These are phyloP conservation scores for Decorospora gaudefroyi DNA, from an alignment of 2,329 filamentous ascomycete species.

Conservation along the genomic window DNA sequence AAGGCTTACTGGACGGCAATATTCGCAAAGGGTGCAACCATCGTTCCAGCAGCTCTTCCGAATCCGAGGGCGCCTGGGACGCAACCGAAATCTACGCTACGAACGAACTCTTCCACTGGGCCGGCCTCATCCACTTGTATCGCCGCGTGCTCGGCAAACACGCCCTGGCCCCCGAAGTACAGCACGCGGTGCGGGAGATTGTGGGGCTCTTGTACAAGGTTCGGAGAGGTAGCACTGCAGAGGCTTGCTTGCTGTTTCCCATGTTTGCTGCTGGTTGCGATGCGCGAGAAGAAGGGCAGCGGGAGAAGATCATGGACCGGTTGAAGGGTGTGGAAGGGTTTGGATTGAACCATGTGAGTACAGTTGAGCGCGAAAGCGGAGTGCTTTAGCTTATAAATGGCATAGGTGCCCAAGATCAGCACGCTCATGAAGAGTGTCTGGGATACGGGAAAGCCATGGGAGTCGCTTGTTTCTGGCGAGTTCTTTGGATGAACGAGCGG, in stretches of 20 bases:
- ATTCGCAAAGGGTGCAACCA: conserved; percentile 52
- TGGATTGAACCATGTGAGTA: conserved; percentile 73
- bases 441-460: conserved; percentile 70
- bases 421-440: conserved; percentile 70
- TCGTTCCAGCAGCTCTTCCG: conserved; percentile 40
- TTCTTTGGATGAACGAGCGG: conserved; percentile 64
- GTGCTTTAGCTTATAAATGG: background rate
- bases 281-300: conserved; percentile 60
- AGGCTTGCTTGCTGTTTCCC: conserved; percentile 76
- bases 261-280: conserved; percentile 85
- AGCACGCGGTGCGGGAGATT: conserved; percentile 66
- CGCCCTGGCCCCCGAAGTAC: conserved; percentile 63
- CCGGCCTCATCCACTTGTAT: conserved; percentile 74
- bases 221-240: conserved; percentile 68
- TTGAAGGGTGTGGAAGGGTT: conserved; percentile 70
- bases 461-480: conserved; percentile 67
- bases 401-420: conserved; percentile 62
- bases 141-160: conserved; percentile 70
- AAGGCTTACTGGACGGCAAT: conserved; percentile 50
- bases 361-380: background rate
- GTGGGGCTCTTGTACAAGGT: conserved; percentile 66
- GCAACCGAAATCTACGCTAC: conserved; percentile 68
- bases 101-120: conserved; percentile 80
- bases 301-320: conserved; percentile 65
- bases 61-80: conserved; percentile 58